Conservation (phyloP, 352 stramenopile species). For the Elongisporangium undulatum region DNA sequence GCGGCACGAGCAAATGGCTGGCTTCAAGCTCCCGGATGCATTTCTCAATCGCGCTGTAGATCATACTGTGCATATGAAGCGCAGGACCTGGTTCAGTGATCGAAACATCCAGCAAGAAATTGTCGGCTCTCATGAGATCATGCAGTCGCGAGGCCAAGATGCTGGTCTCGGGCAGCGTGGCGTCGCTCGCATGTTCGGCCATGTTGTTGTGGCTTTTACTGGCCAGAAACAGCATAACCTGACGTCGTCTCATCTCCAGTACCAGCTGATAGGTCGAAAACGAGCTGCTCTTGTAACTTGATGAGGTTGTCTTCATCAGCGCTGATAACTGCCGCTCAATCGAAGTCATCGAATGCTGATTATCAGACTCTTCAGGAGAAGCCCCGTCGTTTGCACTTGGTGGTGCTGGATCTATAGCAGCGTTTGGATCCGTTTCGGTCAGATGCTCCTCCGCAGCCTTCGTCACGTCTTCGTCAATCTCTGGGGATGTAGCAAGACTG, state of each 20-base stretch:
- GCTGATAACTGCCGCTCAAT: neutral
- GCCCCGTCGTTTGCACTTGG: neutral
- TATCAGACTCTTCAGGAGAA: neutral
- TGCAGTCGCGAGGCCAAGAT: slow-evolving; percentile 9
- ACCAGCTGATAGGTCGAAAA: neutral
- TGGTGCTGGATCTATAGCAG: neutral
- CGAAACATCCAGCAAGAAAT: slow-evolving; percentile 57
- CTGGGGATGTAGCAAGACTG: neutral
- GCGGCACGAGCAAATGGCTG: slow-evolving; percentile 55
- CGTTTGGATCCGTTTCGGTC: neutral
- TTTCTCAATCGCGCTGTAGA: slow-evolving; percentile 58
- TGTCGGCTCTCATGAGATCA: slow-evolving; percentile 20
- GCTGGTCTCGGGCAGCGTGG: slow-evolving; percentile 1
- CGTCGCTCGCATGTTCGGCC: neutral
- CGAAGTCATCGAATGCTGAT: neutral
- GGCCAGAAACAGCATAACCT: neutral
- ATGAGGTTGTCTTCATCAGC: neutral
- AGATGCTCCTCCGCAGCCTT: neutral
- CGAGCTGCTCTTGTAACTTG: neutral
- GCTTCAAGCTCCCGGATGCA: slow-evolving; percentile 57
- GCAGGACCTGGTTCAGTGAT: slow-evolving; percentile 41
- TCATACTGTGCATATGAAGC: slow-evolving; percentile 47
- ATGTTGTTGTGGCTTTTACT: neutral
- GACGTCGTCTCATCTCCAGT: neutral
- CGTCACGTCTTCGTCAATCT: neutral